Evolutionary conservation across 1,284 basidiomycete genomes (phyloP).

Genomic region (Sporisorium scitamineum): DNA sequence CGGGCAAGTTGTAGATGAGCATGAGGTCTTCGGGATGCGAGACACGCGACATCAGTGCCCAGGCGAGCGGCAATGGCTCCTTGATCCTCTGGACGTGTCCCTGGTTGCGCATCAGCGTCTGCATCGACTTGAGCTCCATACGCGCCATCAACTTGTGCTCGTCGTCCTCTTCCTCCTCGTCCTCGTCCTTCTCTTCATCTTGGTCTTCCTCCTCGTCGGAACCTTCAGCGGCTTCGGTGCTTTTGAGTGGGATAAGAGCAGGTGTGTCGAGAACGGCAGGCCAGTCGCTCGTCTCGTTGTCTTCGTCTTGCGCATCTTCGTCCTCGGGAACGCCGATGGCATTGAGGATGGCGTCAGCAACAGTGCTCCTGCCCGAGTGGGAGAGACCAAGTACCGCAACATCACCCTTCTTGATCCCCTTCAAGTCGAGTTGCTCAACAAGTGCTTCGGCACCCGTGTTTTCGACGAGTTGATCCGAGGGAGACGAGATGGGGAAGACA

Average conservation of each 20-base stretch:
- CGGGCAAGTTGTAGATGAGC: constrained; percentile 64
- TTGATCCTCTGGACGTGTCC: constrained; percentile 64
- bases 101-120: constrained; percentile 63
- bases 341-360: constrained; percentile 54
- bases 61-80: constrained; percentile 60
- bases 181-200: constrained; percentile 30
- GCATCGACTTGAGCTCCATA: constrained; percentile 53
- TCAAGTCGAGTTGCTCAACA: constrained; percentile 51
- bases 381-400: constrained; percentile 58
- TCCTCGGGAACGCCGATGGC: constrained; percentile 46
- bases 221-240: constrained; percentile 30
- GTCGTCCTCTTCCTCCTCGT: constrained; percentile 44
- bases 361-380: constrained; percentile 55
- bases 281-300: constrained; percentile 45
- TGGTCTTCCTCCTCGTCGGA: constrained; percentile 24
- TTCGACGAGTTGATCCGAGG: constrained; percentile 36
- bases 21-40: constrained; percentile 64
- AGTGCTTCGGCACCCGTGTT: constrained; percentile 42
- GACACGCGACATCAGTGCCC: constrained; percentile 56
- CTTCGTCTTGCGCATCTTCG: constrained; percentile 37
- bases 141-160: constrained; percentile 38
- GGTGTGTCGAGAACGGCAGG: constrained; percentile 63
- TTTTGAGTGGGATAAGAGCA: constrained; percentile 46
- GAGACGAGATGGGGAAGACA: constrained; percentile 55
- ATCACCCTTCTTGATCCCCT: constrained; percentile 36